phyloP scores from a whole-genome alignment of 495 filamentous ascomycete species.

The Cercophora newfieldiana region DNA sequence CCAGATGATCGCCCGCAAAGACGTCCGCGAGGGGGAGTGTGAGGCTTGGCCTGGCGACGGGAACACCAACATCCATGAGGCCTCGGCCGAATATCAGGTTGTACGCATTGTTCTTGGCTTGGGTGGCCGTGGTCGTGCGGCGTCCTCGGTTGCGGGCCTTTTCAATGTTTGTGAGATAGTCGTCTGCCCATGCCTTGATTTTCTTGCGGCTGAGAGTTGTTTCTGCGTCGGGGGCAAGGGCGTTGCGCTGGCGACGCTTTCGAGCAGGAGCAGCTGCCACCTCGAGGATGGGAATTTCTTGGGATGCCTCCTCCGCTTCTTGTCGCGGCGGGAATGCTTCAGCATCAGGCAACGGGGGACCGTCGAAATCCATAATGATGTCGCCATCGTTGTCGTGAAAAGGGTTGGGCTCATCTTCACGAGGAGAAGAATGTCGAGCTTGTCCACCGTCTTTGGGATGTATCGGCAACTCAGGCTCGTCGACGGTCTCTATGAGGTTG shows the following conservation, averaged over 20 bases:
- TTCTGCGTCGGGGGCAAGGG: not conserved
- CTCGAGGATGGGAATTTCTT: not conserved
- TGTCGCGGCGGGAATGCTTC: slow-evolving; percentile 4
- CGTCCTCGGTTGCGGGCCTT: slow-evolving; percentile 26
- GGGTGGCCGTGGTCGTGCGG: slow-evolving; percentile 18
- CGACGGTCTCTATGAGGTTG: slow-evolving; percentile 31
- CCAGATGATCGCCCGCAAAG: slow-evolving; percentile 41
- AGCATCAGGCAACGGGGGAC: slow-evolving; percentile 14
- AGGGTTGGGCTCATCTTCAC: slow-evolving; percentile 10
- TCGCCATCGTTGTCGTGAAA: slow-evolving; percentile 25
- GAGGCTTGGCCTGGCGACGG: slow-evolving; percentile 28
- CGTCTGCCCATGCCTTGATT: slow-evolving; percentile 57
- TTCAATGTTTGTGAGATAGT: slow-evolving; percentile 60
- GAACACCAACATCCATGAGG: slow-evolving; percentile 38
- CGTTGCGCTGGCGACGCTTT: not conserved
- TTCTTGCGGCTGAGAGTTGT: slow-evolving; percentile 35
- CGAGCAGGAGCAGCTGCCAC: not conserved
- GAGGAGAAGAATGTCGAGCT: not conserved
- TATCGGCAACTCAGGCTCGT: slow-evolving; percentile 41
- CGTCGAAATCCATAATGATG: slow-evolving; percentile 22
- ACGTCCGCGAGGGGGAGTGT: slow-evolving; percentile 36
- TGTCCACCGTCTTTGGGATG: slow-evolving; percentile 25
- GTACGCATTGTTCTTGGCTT: slow-evolving; percentile 49
- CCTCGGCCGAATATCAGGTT: slow-evolving; percentile 48
- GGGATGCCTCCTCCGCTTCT: slow-evolving; percentile 18